Base-by-base conservation (phyloP, 495 filamentous ascomycete species). In the Penicillium cataractarum region DNA sequence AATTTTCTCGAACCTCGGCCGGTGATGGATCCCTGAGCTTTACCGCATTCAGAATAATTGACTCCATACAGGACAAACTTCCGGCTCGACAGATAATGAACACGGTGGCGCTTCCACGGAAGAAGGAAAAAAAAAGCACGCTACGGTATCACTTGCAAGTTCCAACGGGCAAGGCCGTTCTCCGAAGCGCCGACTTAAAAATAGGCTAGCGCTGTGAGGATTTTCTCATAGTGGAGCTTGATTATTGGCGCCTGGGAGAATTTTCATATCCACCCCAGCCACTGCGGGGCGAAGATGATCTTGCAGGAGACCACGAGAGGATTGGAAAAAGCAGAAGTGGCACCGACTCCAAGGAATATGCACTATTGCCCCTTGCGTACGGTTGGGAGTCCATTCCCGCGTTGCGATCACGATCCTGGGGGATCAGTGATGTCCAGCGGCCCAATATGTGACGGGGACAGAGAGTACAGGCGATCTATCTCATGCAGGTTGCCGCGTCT, bases 221-320 rank as follows among this genome's bases (percentile, higher is more conserved):
- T 62, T 57, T 55, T 56, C 54, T 33, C 26, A 10, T 3, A 29
- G 54, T 40, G 40, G 48, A 40, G 9, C 29, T 6, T 60, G 60
- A 66, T 6, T 19, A 29, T 66, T 65, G 61, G 68, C 52, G 32
- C 32, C 7, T 55, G 53, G 62, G 40, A 55, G 54, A 61, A 68
- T 57, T 64, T 61, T 61, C 59, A 50, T 58, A 42, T 29, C 55
- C 51, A 50, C 40, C 37, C 49, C 31, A 60, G 66, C 60, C 66
- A 69, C 55, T 68, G 70, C 67, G 70, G 70, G 70, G 67, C 70
- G 62, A 54, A 65, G 69, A 70, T 66, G 69, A 72, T 72, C 67
- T 67, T 61, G 69, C 66, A 71, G 65, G 48, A 56, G 42, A 65
- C 52, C 29, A 58, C 48, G 61, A 68, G 64, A 61, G 40, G 48